Conservation (phyloP, 352 stramenopile species). For the Elongisporangium anandrum region DNA sequence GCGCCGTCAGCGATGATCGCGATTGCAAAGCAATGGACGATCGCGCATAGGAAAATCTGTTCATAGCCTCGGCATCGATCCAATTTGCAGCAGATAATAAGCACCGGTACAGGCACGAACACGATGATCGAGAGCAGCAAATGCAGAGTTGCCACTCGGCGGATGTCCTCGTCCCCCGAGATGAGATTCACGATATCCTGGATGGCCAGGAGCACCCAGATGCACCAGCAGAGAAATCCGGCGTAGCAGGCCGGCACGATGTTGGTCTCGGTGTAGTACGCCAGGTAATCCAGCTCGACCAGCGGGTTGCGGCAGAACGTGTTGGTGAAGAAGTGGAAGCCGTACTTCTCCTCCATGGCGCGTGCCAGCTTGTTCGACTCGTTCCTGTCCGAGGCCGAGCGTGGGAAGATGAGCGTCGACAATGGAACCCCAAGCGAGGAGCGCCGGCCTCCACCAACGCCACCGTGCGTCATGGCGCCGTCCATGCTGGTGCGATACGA, state of each 20-base stretch:
- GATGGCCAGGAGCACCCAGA: conserved; percentile 46
- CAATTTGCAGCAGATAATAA: conserved; percentile 48
- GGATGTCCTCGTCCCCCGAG: conserved; percentile 27
- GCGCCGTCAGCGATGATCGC: conserved; percentile 39
- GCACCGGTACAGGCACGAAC: conserved; percentile 50
- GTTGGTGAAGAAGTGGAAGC: conserved; percentile 82
- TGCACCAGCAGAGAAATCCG: conserved; percentile 45
- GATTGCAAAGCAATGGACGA: conserved; percentile 67
- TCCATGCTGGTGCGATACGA: background rate
- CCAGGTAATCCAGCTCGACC: conserved; percentile 73
- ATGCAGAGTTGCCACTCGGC: conserved; percentile 17
- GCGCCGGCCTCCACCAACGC: conserved; percentile 27
- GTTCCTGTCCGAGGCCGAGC: conserved; percentile 57
- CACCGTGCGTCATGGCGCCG: background rate
- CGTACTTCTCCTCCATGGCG: conserved; percentile 74
- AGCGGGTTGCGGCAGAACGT: conserved; percentile 51
- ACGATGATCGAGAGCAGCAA: conserved; percentile 51
- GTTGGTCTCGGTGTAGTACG: conserved; percentile 72
- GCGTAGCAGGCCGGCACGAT: conserved; percentile 59
- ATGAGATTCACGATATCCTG: conserved; percentile 39
- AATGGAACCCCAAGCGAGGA: conserved; percentile 62
- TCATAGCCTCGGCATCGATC: conserved; percentile 53
- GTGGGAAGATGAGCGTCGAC: conserved; percentile 68
- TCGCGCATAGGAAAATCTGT: conserved; percentile 50
- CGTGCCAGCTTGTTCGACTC: conserved; percentile 62